Evolutionary conservation across 129 eudicot genomes (phyloP).

Genomic region (Flaveria robusta): DNA sequence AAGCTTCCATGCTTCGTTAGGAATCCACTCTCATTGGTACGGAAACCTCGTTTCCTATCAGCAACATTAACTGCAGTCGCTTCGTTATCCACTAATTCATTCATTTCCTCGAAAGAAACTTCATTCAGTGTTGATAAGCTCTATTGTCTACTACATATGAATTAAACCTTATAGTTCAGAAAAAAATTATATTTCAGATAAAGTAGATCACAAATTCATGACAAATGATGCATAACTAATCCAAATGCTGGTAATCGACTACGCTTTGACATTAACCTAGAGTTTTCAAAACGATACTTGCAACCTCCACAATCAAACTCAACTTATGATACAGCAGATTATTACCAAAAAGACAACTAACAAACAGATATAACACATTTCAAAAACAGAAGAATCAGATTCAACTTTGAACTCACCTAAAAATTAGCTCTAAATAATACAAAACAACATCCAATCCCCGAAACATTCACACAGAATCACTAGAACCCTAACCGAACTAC

Average conservation of each 20-base stretch:
- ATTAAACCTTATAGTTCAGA: no score
- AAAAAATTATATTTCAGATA: neutral
- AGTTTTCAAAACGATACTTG: neutral
- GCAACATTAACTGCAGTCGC: conserved; percentile 35
- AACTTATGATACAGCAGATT: neutral
- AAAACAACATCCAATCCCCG: conserved; percentile 18
- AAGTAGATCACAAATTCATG: conserved; percentile 28
- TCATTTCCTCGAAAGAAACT: conserved; percentile 47
- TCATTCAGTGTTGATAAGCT: conserved; percentile 26
- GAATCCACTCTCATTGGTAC: conserved; percentile 49
- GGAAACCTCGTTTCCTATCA: conserved; percentile 34
- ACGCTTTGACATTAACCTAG: no score
- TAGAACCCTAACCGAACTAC: conserved; percentile 16
- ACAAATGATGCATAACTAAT: neutral
- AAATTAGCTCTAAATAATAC: neutral
- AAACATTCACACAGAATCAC: conserved; percentile 13
- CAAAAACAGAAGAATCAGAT: conserved; percentile 3
- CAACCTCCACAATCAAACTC: neutral
- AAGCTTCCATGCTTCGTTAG: conserved; percentile 41
- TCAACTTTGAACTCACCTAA: neutral
- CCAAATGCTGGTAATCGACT: neutral
- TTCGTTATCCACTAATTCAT: conserved; percentile 53
- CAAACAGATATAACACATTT: neutral
- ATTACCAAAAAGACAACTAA: conserved; percentile 5
- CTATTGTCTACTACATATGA: no score